phyloP scores from a whole-genome alignment of 306 rosid genomes.

The Vigna angularis region DNA sequence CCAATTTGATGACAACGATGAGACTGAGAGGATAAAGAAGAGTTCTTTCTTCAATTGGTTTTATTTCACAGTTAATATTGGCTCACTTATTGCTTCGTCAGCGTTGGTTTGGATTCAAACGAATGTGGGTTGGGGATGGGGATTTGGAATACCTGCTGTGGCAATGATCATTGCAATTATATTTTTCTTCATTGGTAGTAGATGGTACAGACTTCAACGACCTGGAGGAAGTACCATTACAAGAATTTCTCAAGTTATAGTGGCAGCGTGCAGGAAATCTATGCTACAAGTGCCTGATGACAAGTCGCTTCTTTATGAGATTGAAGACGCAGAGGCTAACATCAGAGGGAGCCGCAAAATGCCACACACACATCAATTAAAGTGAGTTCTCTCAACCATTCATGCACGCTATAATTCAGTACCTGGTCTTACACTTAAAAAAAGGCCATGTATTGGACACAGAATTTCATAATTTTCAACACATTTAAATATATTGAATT shows the following conservation, averaged over 20 bases:
- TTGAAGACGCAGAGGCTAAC: conserved; percentile 60
- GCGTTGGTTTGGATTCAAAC: conserved; percentile 82
- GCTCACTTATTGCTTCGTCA: conserved; percentile 80
- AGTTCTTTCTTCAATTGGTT: conserved; percentile 90
- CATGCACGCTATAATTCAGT: no score
- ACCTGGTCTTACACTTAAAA: no score
- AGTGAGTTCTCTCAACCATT: conserved; percentile 55
- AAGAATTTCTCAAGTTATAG: conserved; percentile 72
- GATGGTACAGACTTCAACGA: conserved; percentile 64
- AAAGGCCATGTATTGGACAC: no score
- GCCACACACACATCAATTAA: conserved; percentile 65
- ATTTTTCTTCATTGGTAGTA: conserved; percentile 69
- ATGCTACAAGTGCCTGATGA: conserved; percentile 58
- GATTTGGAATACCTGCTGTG: conserved; percentile 84
- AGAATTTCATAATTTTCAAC: no score
- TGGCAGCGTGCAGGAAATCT: conserved; percentile 64
- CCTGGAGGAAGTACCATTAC: conserved; percentile 90
- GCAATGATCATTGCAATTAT: conserved; percentile 75
- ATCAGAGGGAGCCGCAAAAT: conserved; percentile 87
- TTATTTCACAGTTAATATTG: conserved; percentile 77
- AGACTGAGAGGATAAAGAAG: conserved; percentile 65
- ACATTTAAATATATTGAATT: no score
- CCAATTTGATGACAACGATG: conserved; percentile 80
- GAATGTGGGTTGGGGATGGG: conserved; percentile 97
- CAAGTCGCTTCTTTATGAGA: conserved; percentile 77